Evolutionary conservation across 495 filamentous ascomycete genomes (phyloP).

Genomic region (Hypoxylon subgilvum): DNA sequence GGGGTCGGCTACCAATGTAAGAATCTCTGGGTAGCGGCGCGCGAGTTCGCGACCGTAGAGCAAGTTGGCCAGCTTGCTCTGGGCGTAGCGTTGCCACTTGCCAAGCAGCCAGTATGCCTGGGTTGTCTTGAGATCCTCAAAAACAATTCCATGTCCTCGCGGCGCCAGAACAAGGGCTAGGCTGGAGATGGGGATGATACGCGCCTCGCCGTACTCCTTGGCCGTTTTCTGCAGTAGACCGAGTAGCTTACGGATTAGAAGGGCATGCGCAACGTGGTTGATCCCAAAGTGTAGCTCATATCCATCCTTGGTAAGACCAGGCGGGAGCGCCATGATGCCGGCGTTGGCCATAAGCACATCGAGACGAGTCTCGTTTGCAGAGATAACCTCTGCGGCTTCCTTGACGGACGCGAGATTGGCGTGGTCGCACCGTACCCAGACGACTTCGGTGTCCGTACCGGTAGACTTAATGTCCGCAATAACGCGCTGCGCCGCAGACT

Average conservation of each 20-base stretch:
- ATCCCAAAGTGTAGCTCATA: conserved; percentile 70
- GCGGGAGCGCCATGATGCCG: conserved; percentile 63
- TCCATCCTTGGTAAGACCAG: conserved; percentile 59
- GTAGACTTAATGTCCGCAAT: conserved; percentile 27
- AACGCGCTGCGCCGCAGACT: conserved; percentile 43
- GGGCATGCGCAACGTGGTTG: conserved; percentile 68
- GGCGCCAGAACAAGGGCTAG: conserved; percentile 40
- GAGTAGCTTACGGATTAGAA: conserved; percentile 67
- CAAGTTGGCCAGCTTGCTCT: conserved; percentile 70
- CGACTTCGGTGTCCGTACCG: conserved; percentile 39
- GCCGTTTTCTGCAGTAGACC: conserved; percentile 55
- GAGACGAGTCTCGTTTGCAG: conserved; percentile 40
- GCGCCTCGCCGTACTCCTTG: conserved; percentile 49
- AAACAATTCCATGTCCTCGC: conserved; percentile 43
- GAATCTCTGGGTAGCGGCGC: conserved; percentile 61
- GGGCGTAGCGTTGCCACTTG: conserved; percentile 62
- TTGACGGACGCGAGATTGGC: conserved; percentile 50
- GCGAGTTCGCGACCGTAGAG: conserved; percentile 65
- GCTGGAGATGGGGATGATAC: conserved; percentile 46
- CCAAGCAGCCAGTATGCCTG: conserved; percentile 38
- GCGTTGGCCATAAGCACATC: conserved; percentile 70
- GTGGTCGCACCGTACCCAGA: conserved; percentile 48
- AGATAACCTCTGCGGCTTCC: conserved; percentile 44
- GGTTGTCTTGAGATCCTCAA: conserved; percentile 45
- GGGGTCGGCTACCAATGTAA: conserved; percentile 65